Percentiles rank a stretch among this genome's conserved stretches.
phyloP scores from a whole-genome alignment of 2,329 filamentous ascomycete genomes.

The Colletotrichum euphorbiae region DNA sequence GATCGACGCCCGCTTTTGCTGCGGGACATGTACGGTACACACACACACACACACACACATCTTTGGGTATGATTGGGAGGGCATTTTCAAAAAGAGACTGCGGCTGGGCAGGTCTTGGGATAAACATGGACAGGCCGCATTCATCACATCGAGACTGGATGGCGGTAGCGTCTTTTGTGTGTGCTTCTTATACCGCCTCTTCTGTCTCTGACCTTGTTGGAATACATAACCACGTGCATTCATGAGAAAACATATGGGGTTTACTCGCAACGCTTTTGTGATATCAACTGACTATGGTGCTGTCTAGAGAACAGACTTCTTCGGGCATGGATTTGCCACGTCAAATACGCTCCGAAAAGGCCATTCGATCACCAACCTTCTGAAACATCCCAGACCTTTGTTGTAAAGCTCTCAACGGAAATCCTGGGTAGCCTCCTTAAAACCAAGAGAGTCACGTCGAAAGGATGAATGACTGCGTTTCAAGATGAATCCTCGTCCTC shows the following conservation, averaged over 20 bases:
- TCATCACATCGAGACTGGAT: slow-evolving; percentile 25
- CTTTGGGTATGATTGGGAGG: slow-evolving; percentile 28
- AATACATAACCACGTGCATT: slow-evolving; percentile 25
- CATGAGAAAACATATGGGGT: background rate
- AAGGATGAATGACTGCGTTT: too few species aligned
- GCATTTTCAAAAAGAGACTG: slow-evolving; percentile 24
- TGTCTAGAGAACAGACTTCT: background rate
- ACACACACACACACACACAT: background rate
- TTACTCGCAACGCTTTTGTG: too few species aligned
- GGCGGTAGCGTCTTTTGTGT: slow-evolving; percentile 32
- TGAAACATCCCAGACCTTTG: too few species aligned
- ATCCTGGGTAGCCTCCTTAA: too few species aligned
- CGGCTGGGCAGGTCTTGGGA: slow-evolving; percentile 25
- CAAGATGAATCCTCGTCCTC: slow-evolving; percentile 8
- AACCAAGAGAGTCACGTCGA: too few species aligned
- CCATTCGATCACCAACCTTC: background rate
- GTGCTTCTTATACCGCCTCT: slow-evolving; percentile 30
- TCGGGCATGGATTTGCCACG: background rate
- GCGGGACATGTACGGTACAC: slow-evolving; percentile 4
- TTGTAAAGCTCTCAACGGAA: too few species aligned
- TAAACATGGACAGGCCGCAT: slow-evolving; percentile 27
- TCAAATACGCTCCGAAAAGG: background rate
- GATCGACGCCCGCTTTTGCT: slow-evolving; percentile 1
- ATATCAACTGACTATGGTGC: background rate
- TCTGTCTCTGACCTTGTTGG: slow-evolving; percentile 29